These are phyloP conservation scores for Fusarium sp. DNA, from an alignment of 2,329 filamentous ascomycete species.

Conservation along the genomic window DNA sequence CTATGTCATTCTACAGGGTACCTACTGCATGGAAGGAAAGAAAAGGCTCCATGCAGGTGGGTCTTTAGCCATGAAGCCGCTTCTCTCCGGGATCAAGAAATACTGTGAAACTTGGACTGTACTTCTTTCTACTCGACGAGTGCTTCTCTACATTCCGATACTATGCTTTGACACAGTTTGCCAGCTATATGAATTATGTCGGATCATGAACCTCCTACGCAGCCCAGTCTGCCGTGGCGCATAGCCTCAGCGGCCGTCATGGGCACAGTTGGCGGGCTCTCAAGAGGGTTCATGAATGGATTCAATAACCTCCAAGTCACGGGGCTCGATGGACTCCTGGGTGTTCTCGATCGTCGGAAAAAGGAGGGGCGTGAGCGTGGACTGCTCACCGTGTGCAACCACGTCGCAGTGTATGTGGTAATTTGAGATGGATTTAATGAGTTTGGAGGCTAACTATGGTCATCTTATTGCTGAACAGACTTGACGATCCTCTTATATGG, in stretches of 20 bases:
- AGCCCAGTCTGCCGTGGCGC: constrained; percentile 76
- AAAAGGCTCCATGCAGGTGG: constrained; percentile 28
- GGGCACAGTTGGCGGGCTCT: constrained; percentile 76
- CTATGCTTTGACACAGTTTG: not conserved
- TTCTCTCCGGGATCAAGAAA: constrained; percentile 24
- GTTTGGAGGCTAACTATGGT: constrained; percentile 1
- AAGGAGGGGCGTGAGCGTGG: constrained; percentile 76
- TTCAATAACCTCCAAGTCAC: constrained; percentile 80
- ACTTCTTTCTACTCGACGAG: not conserved
- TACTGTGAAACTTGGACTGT: constrained; percentile 18
- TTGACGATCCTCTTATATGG: constrained; percentile 97
- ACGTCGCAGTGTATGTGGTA: constrained; percentile 55
- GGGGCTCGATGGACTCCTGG: constrained; percentile 80
- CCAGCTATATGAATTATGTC: constrained; percentile 30
- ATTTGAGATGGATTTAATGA: not conserved
- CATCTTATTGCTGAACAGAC: constrained; percentile 59
- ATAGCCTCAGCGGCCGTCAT: constrained; percentile 79
- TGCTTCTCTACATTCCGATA: not conserved
- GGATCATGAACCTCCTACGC: constrained; percentile 45
- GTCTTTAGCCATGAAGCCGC: constrained; percentile 26
- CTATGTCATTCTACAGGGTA: not conserved
- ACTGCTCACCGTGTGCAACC: constrained; percentile 76
- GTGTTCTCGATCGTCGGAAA: constrained; percentile 78
- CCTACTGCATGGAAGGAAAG: constrained; percentile 22
- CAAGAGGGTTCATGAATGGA: constrained; percentile 78